These are phyloP conservation scores for Penicillium lividum DNA, from an alignment of 495 filamentous ascomycete genomes.

Conservation along the genomic window DNA sequence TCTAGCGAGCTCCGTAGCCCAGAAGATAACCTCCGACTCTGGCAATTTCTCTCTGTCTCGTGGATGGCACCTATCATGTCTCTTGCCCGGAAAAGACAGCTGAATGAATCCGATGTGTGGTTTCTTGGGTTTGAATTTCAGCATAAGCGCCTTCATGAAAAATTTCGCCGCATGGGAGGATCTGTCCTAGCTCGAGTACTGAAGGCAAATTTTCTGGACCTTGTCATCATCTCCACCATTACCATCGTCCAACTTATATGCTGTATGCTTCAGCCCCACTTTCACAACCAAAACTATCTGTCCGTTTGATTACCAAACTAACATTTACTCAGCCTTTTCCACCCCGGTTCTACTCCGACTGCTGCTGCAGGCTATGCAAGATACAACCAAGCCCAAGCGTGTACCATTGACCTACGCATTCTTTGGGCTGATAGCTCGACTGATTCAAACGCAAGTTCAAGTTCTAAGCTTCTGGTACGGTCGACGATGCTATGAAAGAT, in stretches of 20 bases:
- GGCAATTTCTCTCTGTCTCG: constrained; percentile 80
- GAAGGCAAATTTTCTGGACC: constrained; percentile 72
- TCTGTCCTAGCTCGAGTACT: constrained; percentile 68
- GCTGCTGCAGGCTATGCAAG: constrained; percentile 66
- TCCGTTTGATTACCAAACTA: no score
- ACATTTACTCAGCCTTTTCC: constrained; percentile 44
- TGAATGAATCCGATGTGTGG: constrained; percentile 82
- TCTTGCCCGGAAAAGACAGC: constrained; percentile 57
- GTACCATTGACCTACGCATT: constrained; percentile 67
- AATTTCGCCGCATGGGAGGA: constrained; percentile 71
- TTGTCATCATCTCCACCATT: constrained; percentile 64
- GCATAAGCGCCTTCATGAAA: constrained; percentile 66
- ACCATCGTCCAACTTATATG: constrained; percentile 61
- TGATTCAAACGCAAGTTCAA: constrained; percentile 63
- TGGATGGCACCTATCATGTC: constrained; percentile 78
- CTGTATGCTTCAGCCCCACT: constrained; percentile 28
- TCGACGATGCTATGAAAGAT: constrained; percentile 74
- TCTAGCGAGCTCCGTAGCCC: constrained; percentile 66
- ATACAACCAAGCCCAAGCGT: constrained; percentile 44
- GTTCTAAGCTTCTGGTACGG: constrained; percentile 75
- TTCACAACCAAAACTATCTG: neutral
- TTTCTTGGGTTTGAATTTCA: constrained; percentile 72
- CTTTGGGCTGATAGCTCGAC: constrained; percentile 57
- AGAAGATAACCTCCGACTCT: constrained; percentile 76
- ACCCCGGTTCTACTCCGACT: constrained; percentile 70